A percentile compares a stretch with the other conserved stretches of the same genome.
Conservation (phyloP, 2,329 filamentous ascomycete genomes). For the Parastagonospora nodorum region DNA sequence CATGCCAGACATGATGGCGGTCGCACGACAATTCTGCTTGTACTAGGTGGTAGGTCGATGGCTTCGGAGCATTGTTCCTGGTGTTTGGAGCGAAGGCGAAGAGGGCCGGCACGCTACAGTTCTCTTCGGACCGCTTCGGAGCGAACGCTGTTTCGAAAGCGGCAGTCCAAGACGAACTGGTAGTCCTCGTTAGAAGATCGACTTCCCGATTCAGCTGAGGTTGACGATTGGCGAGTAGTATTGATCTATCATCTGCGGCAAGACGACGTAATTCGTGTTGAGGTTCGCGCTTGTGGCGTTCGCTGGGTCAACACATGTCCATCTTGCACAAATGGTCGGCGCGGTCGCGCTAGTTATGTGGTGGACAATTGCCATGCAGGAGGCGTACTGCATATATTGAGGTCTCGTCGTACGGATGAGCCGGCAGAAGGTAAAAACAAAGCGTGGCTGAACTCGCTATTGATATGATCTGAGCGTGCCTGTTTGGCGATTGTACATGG, state of each 20-base stretch:
- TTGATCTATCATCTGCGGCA: not conserved
- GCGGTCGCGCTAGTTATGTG: not conserved
- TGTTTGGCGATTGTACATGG: too few species aligned
- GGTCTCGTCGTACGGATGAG: not conserved
- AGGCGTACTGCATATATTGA: not conserved
- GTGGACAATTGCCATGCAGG: not conserved
- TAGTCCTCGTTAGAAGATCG: not conserved
- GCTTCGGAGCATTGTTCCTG: not conserved
- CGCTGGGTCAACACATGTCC: not conserved
- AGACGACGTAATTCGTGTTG: slow-evolving; percentile 3
- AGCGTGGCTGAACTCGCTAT: too few species aligned
- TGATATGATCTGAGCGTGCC: too few species aligned
- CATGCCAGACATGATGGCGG: too few species aligned
- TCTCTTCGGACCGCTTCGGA: not conserved
- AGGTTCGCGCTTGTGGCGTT: slow-evolving; percentile 6
- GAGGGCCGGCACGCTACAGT: not conserved
- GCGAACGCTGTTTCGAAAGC: not conserved
- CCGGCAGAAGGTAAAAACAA: too few species aligned
- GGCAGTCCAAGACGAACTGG: slow-evolving; percentile 3
- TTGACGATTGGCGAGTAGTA: slow-evolving; percentile 8
- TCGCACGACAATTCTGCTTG: not conserved
- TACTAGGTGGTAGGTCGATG: too few species aligned
- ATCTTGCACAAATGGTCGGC: not conserved
- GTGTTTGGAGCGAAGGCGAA: not conserved
- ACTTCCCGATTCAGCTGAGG: not conserved